phyloP scores from a whole-genome alignment of 1,139 yeast species.

The Hemisphaericaspora lyxosophila region DNA sequence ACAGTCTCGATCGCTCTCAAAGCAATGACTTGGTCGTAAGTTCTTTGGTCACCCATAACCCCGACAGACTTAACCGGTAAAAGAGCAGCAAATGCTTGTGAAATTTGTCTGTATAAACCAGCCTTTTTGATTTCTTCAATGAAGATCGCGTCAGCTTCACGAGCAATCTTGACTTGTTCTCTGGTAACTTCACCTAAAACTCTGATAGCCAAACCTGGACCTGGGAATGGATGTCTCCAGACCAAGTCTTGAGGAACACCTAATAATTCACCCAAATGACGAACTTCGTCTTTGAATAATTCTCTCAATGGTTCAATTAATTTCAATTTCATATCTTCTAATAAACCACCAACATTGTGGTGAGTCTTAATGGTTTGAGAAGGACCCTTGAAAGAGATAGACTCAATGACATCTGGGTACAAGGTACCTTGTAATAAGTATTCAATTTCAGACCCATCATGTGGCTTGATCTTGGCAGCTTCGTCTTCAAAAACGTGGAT shows the following conservation, averaged over 20 bases:
- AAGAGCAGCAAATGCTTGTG: constrained; percentile 97
- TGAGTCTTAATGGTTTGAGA: constrained; percentile 99
- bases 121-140: constrained; percentile 93
- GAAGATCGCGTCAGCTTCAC: constrained; percentile 94
- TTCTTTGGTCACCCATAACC: constrained; percentile 99
- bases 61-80: constrained; percentile 98
- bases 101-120: constrained; percentile 87
- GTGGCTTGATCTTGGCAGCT: constrained; percentile 89
- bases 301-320: constrained; percentile 98
- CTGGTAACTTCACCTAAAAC: constrained; percentile 95
- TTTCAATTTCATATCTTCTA: constrained; percentile 97
- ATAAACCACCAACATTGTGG: constrained; percentile 97
- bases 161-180: constrained; percentile 90
- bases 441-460: constrained; percentile 87
- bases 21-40: constrained; percentile 98
- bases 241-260: constrained; percentile 97
- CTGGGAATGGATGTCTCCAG: constrained; percentile 99
- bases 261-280: constrained; percentile 89
- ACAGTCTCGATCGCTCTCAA: constrained; percentile 96
- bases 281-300: constrained; percentile 97
- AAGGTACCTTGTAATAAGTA: constrained; percentile 94
- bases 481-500: constrained; percentile 96
- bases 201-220: constrained; percentile 99
- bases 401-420: constrained; percentile 98
- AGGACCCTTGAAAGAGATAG: constrained; percentile 98